Conservation (phyloP, 2,329 filamentous ascomycete genomes). For the Colletotrichum australisinense region DNA sequence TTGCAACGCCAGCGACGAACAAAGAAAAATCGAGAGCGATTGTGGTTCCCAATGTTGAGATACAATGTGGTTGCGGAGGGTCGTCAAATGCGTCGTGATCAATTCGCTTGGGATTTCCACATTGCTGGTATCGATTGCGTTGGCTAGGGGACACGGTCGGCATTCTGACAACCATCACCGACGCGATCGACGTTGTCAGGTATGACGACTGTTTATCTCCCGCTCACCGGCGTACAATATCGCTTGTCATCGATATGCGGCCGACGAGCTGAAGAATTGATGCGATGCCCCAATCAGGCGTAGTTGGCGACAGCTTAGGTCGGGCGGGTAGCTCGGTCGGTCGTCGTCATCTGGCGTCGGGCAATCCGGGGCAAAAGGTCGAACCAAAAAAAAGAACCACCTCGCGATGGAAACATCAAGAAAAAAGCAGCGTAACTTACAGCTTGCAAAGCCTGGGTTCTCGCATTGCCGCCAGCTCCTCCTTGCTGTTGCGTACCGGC, state of each 20-base stretch:
- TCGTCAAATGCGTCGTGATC: background rate
- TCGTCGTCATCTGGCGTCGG: conserved; percentile 30
- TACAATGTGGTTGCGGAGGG: background rate
- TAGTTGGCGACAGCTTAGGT: conserved; percentile 21
- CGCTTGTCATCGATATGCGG: background rate
- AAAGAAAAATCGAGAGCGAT: background rate
- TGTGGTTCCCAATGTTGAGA: background rate
- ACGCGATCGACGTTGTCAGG: background rate
- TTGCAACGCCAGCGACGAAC: conserved; percentile 1
- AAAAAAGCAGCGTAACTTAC: conserved; percentile 67
- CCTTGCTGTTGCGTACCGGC: conserved; percentile 48
- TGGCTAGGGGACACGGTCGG: background rate
- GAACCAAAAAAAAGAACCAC: conserved; percentile 15
- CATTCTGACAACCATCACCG: background rate
- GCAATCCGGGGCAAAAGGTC: conserved; percentile 9
- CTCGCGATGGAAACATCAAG: background rate
- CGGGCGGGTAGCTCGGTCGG: conserved; percentile 24
- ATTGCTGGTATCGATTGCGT: background rate
- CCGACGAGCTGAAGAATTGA: background rate
- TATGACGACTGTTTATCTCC: background rate
- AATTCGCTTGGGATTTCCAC: background rate
- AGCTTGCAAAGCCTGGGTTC: conserved; percentile 80
- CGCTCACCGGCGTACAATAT: background rate
- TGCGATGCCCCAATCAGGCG: conserved; percentile 14
- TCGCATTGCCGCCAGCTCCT: conserved; percentile 58